phyloP scores from a whole-genome alignment of 1,139 yeast genomes.

The Yamadazyma triangularis region DNA sequence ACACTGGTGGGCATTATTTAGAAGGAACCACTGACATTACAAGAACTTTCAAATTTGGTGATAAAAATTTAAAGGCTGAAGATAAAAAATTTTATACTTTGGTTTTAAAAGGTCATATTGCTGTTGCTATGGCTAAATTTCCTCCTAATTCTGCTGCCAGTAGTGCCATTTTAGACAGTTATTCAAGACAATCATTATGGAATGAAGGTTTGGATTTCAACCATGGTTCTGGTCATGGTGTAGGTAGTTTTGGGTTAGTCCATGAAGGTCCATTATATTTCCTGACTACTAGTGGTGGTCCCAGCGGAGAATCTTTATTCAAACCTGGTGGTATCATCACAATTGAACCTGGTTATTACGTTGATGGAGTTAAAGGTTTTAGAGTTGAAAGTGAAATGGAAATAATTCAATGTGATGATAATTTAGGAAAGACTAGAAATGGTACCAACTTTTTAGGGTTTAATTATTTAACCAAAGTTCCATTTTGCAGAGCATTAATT shows the following conservation, averaged over 20 bases:
- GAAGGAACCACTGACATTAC: conserved; percentile 63
- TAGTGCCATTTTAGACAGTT: conserved; percentile 45
- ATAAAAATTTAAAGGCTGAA: conserved; percentile 17
- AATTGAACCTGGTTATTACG: conserved; percentile 56
- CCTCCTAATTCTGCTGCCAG: conserved; percentile 35
- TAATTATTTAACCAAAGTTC: conserved; percentile 50
- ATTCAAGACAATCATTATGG: conserved; percentile 52
- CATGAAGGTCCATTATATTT: conserved; percentile 55
- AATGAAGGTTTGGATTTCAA: conserved; percentile 49
- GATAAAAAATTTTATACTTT: conserved; percentile 43
- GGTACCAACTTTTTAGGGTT: conserved; percentile 39
- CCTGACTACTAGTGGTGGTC: conserved; percentile 35
- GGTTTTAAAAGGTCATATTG: conserved; percentile 53
- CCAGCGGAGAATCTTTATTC: conserved; percentile 24
- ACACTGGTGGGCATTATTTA: conserved; percentile 53
- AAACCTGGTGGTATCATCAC: conserved; percentile 47
- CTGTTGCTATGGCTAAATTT: conserved; percentile 50
- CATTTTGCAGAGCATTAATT: conserved; percentile 47
- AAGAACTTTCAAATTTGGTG: conserved; percentile 44
- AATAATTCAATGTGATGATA: conserved; percentile 29
- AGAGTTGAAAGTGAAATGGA: conserved; percentile 52
- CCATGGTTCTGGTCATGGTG: conserved; percentile 62
- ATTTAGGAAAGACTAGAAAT: conserved; percentile 29
- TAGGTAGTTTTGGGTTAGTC: conserved; percentile 53
- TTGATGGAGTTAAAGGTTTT: conserved; percentile 49